Evolutionary conservation across 345 rosid genomes (phyloP), one percentile per base, ranked within the genome.

Genomic region (Ceriops decandra): DNA sequence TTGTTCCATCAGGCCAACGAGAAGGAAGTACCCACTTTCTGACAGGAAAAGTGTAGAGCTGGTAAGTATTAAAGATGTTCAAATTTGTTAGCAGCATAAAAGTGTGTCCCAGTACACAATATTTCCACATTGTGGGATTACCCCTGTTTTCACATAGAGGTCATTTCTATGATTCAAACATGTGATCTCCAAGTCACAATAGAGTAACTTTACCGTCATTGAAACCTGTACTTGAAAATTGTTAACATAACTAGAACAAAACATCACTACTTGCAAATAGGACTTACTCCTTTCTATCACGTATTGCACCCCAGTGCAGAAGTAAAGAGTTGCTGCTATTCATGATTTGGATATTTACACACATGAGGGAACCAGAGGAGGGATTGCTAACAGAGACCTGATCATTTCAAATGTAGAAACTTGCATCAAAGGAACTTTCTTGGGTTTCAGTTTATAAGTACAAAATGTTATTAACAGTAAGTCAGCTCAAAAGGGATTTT

Each of bases 21-120:
- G 92, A 85, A 64, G 99, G 99, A 74, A 95, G 88, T 30, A 81
- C 74, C 99, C 99, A 95, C 72, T 85, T 90, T 68, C 99, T 95
- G 81, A 42, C 30, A 74, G 30, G 54, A 57, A 76, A 75, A 24
- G 47, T 49, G n/a, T 32, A 73, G 20, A 22, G 21, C n/a, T 36
- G 64, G 49, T 60, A 38, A 62, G 67, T 52, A 57, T 53, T 5
- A 74, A 10, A 73, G 28, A 38, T 20, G 6, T 32, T 57, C 58
- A 27, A 57, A 72, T 60, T n/a, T 22, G 56, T 24, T 36, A 66
- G 5, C 16, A 42, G 17, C 49, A 42, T 42, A 42, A 13, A 13
- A 42, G 49, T 4, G 5, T 4, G 17, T 42, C 49, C 5, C 1
- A 42, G 17, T 3, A 13, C 49, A 42, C 19, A 5, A 42, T 3